Conservation (phyloP, 257 asterid species). For the Osmanthus fragrans region DNA sequence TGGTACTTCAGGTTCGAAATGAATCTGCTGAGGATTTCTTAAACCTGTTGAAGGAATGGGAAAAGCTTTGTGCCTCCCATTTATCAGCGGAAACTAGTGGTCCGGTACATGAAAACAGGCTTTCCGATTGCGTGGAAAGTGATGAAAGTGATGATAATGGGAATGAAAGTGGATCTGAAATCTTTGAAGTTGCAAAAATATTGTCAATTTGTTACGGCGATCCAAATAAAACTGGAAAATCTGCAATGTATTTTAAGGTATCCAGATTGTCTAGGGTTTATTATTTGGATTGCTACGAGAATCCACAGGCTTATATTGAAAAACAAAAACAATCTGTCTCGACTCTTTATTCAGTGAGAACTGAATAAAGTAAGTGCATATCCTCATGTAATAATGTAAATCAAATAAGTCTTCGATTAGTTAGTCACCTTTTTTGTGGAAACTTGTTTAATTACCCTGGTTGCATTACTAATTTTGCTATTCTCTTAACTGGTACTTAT, state of each 20-base stretch:
- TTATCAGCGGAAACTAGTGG: conserved; percentile 32
- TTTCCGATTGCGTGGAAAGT: conserved; percentile 2
- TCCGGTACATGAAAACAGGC: conserved; percentile 19
- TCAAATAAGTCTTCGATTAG: neutral
- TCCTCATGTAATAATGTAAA: neutral
- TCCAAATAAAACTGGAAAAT: conserved; percentile 29
- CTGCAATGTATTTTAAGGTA: conserved; percentile 68
- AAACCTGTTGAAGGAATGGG: conserved; percentile 65
- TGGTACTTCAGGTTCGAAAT: conserved; percentile 54
- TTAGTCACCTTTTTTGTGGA: neutral
- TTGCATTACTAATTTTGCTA: neutral
- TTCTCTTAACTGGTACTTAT: neutral
- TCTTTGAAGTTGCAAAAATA: conserved; percentile 60
- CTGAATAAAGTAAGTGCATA: neutral
- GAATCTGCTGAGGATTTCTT: conserved; percentile 64
- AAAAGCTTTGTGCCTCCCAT: conserved; percentile 49
- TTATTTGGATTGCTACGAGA: neutral
- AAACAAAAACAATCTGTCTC: neutral
- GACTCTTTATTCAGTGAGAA: neutral
- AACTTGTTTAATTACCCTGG: neutral
- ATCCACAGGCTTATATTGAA: neutral
- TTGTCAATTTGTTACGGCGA: conserved; percentile 62
- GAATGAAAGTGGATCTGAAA: conserved; percentile 37
- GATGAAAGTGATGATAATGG: conserved; percentile 22
- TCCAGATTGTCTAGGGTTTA: neutral